Evolutionary conservation across 2,329 filamentous ascomycete species (phyloP).

Genomic region (Gaeumannomyces sp.): DNA sequence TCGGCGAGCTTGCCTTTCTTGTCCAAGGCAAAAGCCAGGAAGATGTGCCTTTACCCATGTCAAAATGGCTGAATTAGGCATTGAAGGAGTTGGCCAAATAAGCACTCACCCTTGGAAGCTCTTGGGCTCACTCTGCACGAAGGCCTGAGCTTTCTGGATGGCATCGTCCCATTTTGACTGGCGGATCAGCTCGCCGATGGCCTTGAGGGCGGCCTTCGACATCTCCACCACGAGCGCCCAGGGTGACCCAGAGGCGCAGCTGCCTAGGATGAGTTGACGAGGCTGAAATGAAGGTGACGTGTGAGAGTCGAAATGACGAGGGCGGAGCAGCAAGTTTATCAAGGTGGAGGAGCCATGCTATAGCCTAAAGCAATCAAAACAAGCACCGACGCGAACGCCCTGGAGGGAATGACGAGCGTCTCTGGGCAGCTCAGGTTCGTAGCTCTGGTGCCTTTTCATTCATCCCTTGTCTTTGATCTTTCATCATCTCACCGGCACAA

Average conservation of each 20-base stretch:
- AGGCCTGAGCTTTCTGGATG: constrained; percentile 58
- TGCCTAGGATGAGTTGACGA: not conserved
- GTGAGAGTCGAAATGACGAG: not conserved
- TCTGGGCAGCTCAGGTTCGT: not conserved
- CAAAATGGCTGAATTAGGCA: constrained; percentile 7
- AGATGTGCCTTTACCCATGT: constrained; percentile 58
- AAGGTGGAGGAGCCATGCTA: not conserved
- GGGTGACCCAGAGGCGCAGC: not conserved
- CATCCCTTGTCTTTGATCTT: no score
- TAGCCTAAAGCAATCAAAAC: not conserved
- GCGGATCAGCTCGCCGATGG: constrained; percentile 71
- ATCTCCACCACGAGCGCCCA: not conserved
- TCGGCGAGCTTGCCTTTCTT: constrained; percentile 66
- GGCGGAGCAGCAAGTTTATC: not conserved
- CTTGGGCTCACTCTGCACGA: constrained; percentile 65
- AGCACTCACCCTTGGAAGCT: constrained; percentile 72
- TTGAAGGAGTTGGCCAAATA: not conserved
- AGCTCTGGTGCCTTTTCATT: not conserved
- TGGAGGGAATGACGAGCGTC: not conserved
- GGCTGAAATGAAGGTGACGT: not conserved
- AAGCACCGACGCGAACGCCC: not conserved
- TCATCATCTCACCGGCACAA: not conserved
- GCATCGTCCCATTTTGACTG: constrained; percentile 74
- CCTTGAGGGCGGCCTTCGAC: constrained; percentile 71
- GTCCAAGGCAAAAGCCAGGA: constrained; percentile 78